These are phyloP conservation scores for Lachancea kluyveri DNA, from an alignment of 805 yeast species.

Conservation along the genomic window DNA sequence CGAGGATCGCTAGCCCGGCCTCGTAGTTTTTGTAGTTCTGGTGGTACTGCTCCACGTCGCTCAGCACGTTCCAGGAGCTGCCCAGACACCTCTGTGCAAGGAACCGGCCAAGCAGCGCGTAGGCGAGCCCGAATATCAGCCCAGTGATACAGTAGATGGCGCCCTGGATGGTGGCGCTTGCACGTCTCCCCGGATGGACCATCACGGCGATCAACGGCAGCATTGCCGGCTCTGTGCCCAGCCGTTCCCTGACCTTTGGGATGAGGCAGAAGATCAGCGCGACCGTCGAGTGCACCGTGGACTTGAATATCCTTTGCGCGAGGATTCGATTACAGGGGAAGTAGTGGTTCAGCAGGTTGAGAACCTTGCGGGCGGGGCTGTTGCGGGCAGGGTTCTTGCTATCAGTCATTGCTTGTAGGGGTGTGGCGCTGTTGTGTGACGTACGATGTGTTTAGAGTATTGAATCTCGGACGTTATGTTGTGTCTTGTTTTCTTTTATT, in stretches of 20 bases:
- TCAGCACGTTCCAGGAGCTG: slow-evolving; percentile 17
- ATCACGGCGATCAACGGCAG: slow-evolving; percentile 41
- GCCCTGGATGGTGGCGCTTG: slow-evolving; percentile 42
- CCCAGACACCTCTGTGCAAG: slow-evolving; percentile 36
- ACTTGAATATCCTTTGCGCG: slow-evolving; percentile 34
- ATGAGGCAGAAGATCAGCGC: slow-evolving; percentile 38
- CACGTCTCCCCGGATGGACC: slow-evolving; percentile 45
- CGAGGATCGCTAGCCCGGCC: slow-evolving; percentile 38
- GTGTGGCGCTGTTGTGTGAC: too few species aligned
- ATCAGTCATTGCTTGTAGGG: too few species aligned
- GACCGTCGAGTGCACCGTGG: slow-evolving; percentile 35
- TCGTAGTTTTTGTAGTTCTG: slow-evolving; percentile 30
- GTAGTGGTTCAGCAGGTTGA: slow-evolving; percentile 9
- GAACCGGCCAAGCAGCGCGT: slow-evolving; percentile 36
- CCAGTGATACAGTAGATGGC: slow-evolving; percentile 37
- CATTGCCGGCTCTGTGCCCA: slow-evolving; percentile 41
- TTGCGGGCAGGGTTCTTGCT: too few species aligned
- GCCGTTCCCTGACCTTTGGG: slow-evolving; percentile 28
- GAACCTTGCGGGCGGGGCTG: too few species aligned
- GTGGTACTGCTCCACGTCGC: slow-evolving; percentile 28
- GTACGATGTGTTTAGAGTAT: too few species aligned
- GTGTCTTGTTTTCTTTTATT: too few species aligned
- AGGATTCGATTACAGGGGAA: slow-evolving; percentile 31
- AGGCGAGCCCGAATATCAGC: slow-evolving; percentile 37
- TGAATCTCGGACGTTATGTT: too few species aligned